Base-by-base conservation (phyloP, 495 filamentous ascomycete species). In the Annulohypoxylon nitens region DNA sequence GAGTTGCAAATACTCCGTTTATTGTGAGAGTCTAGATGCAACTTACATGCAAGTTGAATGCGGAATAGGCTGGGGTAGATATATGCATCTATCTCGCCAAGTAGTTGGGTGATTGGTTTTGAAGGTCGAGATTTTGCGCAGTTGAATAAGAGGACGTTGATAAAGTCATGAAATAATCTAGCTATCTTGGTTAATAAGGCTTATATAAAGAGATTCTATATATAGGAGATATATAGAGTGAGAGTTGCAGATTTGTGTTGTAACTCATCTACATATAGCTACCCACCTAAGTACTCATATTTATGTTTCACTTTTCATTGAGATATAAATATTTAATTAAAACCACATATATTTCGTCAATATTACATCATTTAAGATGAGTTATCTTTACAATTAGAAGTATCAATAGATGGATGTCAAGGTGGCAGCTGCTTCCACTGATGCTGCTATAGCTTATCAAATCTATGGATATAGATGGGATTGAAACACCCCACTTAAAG, bases 401-500 rank as follows among this genome's bases (percentile, higher is more conserved):
- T 39, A 39, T 39, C 9, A 39, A 12, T 39, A 39, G 4, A 11
- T 39, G 37, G 9, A 10, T 39, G 8, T 34, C 25, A 25, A 57
- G 11, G 16, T 8, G 20, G 20, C 3, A 1, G 50, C 30, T 57
- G 34, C 51, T 39, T 11, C 55, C 5, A 23, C 20, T 12, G 14
- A 55, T 57, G n/a, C 33, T 63, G 3, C 25, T n/a, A 2, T 2
- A 53, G 7, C 18, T 53, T 2, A 3, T 4, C 2, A 11, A 10
- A 6, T n/a, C n/a, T n/a, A n/a, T n/a, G n/a, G n/a, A n/a, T 50
- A 10, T 65, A 53, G 16, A 30, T 39, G 54, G 10, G 53, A 30
- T 54, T 60, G 18, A 16, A 51, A 18, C 39, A 61, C 61, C 45
- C 65, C 66, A 74, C 66, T 74, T 69, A 69, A 65, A 55, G 45